A percentile compares a stretch with the other conserved stretches of the same genome.
These are phyloP conservation scores for Gymnopilus junonius DNA, from an alignment of 768 basidiomycete genomes.

Conservation along the genomic window DNA sequence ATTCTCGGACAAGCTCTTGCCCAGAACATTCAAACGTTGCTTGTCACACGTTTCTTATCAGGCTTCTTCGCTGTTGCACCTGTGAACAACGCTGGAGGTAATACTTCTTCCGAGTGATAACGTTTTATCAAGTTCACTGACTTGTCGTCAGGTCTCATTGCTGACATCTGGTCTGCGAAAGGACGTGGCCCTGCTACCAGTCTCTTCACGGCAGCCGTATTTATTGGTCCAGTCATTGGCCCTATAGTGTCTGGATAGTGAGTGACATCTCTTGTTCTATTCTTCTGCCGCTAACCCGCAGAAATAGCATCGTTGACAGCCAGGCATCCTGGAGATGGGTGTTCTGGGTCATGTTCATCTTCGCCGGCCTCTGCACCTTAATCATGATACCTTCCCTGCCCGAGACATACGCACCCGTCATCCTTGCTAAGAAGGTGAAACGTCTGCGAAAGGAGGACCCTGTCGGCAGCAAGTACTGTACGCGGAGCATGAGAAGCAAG, in stretches of 20 bases:
- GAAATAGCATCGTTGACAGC: conserved; percentile 50
- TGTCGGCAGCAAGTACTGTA: conserved; percentile 46
- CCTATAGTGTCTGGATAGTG: conserved; percentile 67
- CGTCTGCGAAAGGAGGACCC: conserved; percentile 55
- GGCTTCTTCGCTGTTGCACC: conserved; percentile 69
- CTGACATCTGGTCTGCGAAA: conserved; percentile 59
- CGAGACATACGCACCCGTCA: conserved; percentile 70
- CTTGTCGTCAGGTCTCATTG: conserved; percentile 47
- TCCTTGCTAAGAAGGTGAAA: conserved; percentile 55
- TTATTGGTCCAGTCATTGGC: conserved; percentile 65
- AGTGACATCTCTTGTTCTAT: conserved; percentile 23
- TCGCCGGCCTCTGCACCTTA: conserved; percentile 54
- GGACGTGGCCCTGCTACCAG: conserved; percentile 59
- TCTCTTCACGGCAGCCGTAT: conserved; percentile 63
- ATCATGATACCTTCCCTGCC: conserved; percentile 53
- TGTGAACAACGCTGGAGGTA: conserved; percentile 58
- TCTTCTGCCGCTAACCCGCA: not conserved
- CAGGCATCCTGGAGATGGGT: conserved; percentile 66
- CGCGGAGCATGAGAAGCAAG: conserved; percentile 61
- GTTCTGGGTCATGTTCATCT: conserved; percentile 74
- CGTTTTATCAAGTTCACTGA: not conserved
- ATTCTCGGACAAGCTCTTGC: conserved; percentile 66
- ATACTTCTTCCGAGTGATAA: conserved; percentile 9
- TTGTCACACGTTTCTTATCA: conserved; percentile 63
- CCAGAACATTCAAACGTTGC: conserved; percentile 57